Percentiles rank a stretch among this genome's conserved stretches.
Evolutionary conservation across 2,329 filamentous ascomycete genomes (phyloP).

Genomic region (Beauveria caledonica): DNA sequence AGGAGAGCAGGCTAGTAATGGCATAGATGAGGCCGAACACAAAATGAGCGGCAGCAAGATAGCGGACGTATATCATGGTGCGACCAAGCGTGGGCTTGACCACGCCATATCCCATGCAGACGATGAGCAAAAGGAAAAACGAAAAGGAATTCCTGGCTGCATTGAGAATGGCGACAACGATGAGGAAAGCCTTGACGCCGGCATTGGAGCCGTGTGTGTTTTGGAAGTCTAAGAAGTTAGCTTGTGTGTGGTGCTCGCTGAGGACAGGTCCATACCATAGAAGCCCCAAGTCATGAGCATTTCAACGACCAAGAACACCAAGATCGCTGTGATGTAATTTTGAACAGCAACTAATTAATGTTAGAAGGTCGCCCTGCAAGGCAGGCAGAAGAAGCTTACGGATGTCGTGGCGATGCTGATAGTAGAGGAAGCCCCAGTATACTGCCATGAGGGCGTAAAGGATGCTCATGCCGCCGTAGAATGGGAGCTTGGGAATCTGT

Average conservation of each 20-base stretch:
- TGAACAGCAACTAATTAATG: constrained; percentile 69
- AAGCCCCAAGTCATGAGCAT: constrained; percentile 99
- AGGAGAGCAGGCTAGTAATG: constrained; percentile 79
- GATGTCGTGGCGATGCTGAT: constrained; percentile 88
- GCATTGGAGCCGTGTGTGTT: constrained; percentile 76
- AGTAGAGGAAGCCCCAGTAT: constrained; percentile 90
- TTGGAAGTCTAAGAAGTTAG: constrained; percentile 61
- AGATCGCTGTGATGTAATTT: constrained; percentile 96
- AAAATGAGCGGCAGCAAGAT: constrained; percentile 87
- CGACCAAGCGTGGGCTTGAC: constrained; percentile 88
- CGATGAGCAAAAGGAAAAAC: constrained; percentile 94
- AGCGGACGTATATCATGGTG: constrained; percentile 89
- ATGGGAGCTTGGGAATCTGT: constrained; percentile 93
- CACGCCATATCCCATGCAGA: constrained; percentile 98
- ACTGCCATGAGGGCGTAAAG: constrained; percentile 80
- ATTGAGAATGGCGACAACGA: constrained; percentile 87
- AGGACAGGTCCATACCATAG: constrained; percentile 54
- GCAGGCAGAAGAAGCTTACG: constrained; percentile 39
- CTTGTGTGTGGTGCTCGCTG: not conserved
- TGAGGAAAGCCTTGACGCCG: constrained; percentile 76
- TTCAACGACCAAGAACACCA: constrained; percentile 88
- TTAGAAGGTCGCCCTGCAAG: constrained; percentile 23
- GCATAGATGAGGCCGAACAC: constrained; percentile 91
- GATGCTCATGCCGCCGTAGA: constrained; percentile 91
- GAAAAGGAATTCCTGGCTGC: constrained; percentile 95